Evolutionary conservation across 257 asterid genomes (phyloP).

Genomic region (Solanum piurae): DNA sequence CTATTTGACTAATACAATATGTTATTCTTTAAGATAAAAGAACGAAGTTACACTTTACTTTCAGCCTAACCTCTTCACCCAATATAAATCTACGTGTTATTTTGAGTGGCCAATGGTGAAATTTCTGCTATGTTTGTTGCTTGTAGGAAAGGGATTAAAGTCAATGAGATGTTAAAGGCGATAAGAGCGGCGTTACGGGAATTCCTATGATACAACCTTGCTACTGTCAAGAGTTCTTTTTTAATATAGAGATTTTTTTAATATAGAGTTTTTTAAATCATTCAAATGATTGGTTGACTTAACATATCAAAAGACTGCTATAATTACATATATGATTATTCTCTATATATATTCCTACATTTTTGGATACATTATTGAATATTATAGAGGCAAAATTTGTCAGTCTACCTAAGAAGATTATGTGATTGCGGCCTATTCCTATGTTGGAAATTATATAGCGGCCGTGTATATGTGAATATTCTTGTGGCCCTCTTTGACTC

Average conservation of each 20-base stretch:
- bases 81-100: not conserved
- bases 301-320: not conserved
- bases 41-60: not conserved
- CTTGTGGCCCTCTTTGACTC: not conserved
- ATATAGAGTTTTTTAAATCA: not conserved
- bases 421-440: not conserved
- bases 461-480: not conserved
- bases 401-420: not conserved
- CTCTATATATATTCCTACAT: not conserved
- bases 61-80: not conserved
- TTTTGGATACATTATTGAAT: not conserved
- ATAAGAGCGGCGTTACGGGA: conserved; percentile 56
- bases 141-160: conserved; percentile 49
- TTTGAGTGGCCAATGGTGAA: not conserved
- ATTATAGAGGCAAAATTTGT: not conserved
- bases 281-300: not conserved
- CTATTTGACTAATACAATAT: not conserved
- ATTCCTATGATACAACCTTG: not conserved
- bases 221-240: not conserved
- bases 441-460: not conserved
- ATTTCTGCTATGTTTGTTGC: not conserved
- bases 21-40: not conserved
- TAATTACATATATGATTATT: not conserved
- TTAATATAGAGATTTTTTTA: not conserved
- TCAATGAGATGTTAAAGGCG: conserved; percentile 53